phyloP scores from a whole-genome alignment of 176 grass and related monocot genomes.

The Triticum aestivum region IWGSC_CS_RefSeq_v2.1 NC_057798.1:649735543-649736042 shows the following conservation, averaged over 20 bases:
- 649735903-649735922: conserved; percentile 72
- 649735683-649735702: neutral
- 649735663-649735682: neutral
- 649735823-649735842: conserved; percentile 88
- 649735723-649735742: conserved; percentile 36
- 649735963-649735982: conserved; percentile 67
- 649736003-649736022: conserved; percentile 47
- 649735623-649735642: neutral
- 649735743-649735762: conserved; percentile 29
- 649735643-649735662: conserved; percentile 1
- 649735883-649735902: conserved; percentile 55
- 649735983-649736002: conserved; percentile 75
- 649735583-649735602: neutral
- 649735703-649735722: neutral
- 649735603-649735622: neutral
- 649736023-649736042: neutral
- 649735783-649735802: conserved; percentile 95
- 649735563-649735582: neutral
- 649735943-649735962: conserved; percentile 71
- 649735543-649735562: neutral
- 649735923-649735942: conserved; percentile 56
- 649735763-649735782: conserved; percentile 88
- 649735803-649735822: conserved; percentile 73
- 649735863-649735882: conserved; percentile 89
- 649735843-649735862: conserved; percentile 73